A percentile compares a stretch with the other conserved stretches of the same genome.
Evolutionary conservation across 2,329 filamentous ascomycete genomes (phyloP).

Genomic region (Phialophora expanda): DNA sequence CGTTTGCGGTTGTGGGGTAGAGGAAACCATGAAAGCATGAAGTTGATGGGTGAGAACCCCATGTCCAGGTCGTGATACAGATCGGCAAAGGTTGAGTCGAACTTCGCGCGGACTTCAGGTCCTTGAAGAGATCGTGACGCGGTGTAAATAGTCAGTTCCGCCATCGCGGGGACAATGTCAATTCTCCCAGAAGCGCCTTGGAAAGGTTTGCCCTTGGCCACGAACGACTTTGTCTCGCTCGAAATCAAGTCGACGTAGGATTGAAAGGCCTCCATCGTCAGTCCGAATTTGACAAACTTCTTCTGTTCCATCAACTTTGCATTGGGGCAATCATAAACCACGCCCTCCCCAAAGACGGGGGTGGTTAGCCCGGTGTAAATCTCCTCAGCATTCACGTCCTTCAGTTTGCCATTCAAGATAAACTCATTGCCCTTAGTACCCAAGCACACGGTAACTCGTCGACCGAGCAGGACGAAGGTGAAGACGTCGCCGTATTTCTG

Average conservation of each 20-base stretch:
- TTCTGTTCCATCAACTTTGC: constrained; percentile 95
- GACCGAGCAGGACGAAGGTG: constrained; percentile 85
- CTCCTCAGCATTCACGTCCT: constrained; percentile 88
- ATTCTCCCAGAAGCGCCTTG: constrained; percentile 63
- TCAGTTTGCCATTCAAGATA: constrained; percentile 88
- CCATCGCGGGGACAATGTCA: constrained; percentile 70
- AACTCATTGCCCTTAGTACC: constrained; percentile 87
- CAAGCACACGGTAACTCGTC: constrained; percentile 84
- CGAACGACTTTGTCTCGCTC: constrained; percentile 69
- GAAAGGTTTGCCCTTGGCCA: constrained; percentile 61
- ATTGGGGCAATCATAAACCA: constrained; percentile 80
- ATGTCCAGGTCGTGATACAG: constrained; percentile 81
- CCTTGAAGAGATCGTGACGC: constrained; percentile 76
- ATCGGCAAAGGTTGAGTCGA: constrained; percentile 73
- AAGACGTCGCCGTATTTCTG: constrained; percentile 89
- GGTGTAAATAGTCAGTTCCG: constrained; percentile 82
- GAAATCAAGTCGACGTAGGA: constrained; percentile 81
- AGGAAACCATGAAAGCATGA: constrained; percentile 78
- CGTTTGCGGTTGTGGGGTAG: constrained; percentile 76
- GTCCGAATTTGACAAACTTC: constrained; percentile 73
- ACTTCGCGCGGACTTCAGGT: constrained; percentile 72
- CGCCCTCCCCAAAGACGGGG: constrained; percentile 75
- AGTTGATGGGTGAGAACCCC: constrained; percentile 81
- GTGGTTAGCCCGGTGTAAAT: constrained; percentile 78
- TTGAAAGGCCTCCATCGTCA: constrained; percentile 64